phyloP scores from a whole-genome alignment of 1,139 yeast genomes.

The Suhomyces coccinellae region DNA sequence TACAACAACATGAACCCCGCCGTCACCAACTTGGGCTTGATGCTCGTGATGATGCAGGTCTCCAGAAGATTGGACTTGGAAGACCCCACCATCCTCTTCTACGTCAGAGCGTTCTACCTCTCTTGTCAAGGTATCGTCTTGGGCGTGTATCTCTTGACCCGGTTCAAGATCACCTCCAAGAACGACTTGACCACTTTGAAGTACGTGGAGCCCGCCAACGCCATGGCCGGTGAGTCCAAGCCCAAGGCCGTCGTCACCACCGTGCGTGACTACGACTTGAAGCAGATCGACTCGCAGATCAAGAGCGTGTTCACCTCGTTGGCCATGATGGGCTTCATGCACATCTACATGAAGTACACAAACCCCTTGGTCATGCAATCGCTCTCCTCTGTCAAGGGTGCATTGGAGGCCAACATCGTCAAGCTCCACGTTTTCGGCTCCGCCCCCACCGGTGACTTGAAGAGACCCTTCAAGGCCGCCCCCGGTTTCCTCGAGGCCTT shows the following conservation, averaged over 20 bases:
- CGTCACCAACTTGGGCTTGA: constrained; percentile 78
- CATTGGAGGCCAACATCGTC: constrained; percentile 87
- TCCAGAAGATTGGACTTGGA: constrained; percentile 89
- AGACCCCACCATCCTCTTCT: constrained; percentile 71
- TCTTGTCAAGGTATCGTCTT: constrained; percentile 68
- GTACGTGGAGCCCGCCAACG: constrained; percentile 83
- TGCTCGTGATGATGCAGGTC: constrained; percentile 97
- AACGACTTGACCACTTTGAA: constrained; percentile 92
- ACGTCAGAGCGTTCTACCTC: constrained; percentile 74
- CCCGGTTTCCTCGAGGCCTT: constrained; percentile 75
- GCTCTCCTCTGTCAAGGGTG: constrained; percentile 84
- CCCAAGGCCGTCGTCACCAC: constrained; percentile 85
- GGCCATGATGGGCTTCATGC: constrained; percentile 99
- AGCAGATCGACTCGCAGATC: constrained; percentile 76
- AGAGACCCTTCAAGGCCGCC: constrained; percentile 95
- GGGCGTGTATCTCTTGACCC: constrained; percentile 64
- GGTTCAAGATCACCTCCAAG: constrained; percentile 62
- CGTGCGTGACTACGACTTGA: constrained; percentile 89
- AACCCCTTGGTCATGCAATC: constrained; percentile 97
- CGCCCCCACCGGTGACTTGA: constrained; percentile 86
- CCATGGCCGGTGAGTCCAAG: constrained; percentile 71
- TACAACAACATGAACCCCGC: constrained; percentile 74
- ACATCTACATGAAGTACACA: constrained; percentile 94
- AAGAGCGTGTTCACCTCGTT: constrained; percentile 84
- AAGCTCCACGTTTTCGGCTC: constrained; percentile 85